Evolutionary conservation across 495 filamentous ascomycete genomes (phyloP).

Genomic region (Penicilliopsis zonata): DNA sequence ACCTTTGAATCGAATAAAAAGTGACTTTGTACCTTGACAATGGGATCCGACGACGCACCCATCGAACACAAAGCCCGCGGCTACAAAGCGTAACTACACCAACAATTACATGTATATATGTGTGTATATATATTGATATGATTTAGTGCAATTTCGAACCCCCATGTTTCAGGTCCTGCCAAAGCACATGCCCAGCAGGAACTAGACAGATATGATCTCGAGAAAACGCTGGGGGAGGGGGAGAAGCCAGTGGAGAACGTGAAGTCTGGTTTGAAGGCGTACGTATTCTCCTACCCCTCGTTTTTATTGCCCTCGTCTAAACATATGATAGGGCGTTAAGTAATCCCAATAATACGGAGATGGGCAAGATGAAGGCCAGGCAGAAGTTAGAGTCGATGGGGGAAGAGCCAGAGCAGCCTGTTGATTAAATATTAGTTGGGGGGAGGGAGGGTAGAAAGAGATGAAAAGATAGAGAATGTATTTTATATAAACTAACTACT

Average conservation of each 20-base stretch:
- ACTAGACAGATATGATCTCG: not conserved
- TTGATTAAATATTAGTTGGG: constrained; percentile 2
- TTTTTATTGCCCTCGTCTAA: not conserved
- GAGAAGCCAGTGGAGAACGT: not conserved
- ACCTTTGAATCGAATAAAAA: too few species aligned
- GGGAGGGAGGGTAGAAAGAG: too few species aligned
- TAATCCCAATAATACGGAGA: constrained; percentile 5
- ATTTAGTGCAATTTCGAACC: not conserved
- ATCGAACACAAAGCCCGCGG: constrained; percentile 9
- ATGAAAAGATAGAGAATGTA: too few species aligned
- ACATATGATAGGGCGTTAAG: constrained; percentile 1
- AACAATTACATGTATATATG: not conserved
- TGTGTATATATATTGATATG: too few species aligned
- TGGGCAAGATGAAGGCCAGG: constrained; percentile 3
- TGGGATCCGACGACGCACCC: constrained; percentile 1
- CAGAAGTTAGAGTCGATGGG: constrained; percentile 3
- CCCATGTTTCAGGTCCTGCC: not conserved
- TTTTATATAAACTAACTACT: too few species aligned
- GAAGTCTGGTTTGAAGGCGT: constrained; percentile 3
- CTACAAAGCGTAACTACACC: constrained; percentile 9
- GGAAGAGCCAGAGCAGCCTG: constrained; percentile 2
- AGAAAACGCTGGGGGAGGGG: not conserved
- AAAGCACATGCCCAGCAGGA: not conserved
- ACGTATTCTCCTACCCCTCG: not conserved
- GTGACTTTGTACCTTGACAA: too few species aligned